A percentile compares a stretch with the other conserved stretches of the same genome.
These are phyloP conservation scores for Solanum clarkiae DNA, from an alignment of 257 asterid species.

Conservation along the genomic window DNA sequence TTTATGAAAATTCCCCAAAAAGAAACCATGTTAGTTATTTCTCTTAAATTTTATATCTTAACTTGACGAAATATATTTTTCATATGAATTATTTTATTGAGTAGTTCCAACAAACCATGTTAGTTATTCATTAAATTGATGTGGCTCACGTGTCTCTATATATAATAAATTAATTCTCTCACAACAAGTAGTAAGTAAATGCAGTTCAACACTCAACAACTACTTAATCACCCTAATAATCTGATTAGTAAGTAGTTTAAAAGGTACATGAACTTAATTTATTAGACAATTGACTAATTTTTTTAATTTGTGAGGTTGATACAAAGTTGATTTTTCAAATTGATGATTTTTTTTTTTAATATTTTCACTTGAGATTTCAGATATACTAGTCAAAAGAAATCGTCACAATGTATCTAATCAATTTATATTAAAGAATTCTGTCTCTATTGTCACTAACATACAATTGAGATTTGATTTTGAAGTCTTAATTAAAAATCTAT, in stretches of 20 bases:
- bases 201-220: neutral
- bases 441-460: neutral
- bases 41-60: neutral
- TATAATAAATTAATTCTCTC: neutral
- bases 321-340: neutral
- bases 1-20: no score
- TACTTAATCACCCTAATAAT: neutral
- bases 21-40: no score
- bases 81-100: neutral
- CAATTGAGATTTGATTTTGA: neutral
- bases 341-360: neutral
- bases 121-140: neutral
- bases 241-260: neutral
- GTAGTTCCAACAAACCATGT: neutral
- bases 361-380: neutral
- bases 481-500: neutral
- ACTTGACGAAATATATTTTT: neutral
- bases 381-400: neutral
- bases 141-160: neutral
- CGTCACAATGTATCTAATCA: neutral
- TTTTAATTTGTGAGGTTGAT: neutral
- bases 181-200: neutral
- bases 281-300: neutral
- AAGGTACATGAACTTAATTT: neutral
- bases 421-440: neutral